Conservation (phyloP, 2,329 filamentous ascomycete species). For the Emmonsia crescens region DNA sequence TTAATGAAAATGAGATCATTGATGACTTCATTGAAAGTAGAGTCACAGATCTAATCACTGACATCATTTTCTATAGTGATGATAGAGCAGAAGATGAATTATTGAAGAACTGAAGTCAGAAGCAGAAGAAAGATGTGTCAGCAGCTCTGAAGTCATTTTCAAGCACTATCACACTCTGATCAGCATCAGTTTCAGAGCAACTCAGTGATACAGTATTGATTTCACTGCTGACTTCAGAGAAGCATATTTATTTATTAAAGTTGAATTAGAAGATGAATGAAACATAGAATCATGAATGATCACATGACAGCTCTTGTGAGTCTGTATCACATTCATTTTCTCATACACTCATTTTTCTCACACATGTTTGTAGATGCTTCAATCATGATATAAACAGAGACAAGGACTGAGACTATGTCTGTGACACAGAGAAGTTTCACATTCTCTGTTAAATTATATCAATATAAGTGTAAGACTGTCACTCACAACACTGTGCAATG, state of each 20-base stretch:
- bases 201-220: background rate
- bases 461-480: background rate
- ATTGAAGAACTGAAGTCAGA: background rate
- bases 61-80: background rate
- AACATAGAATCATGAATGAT: background rate
- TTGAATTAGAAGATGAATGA: background rate
- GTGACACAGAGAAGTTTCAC: background rate
- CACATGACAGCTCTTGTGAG: background rate
- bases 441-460: background rate
- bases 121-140: background rate
- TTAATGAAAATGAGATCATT: background rate
- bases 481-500: background rate
- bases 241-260: background rate
- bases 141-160: background rate
- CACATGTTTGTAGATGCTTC: background rate
- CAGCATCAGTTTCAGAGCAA: background rate
- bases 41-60: background rate
- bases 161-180: background rate
- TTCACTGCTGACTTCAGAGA: background rate
- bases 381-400: background rate
- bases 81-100: background rate
- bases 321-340: background rate
- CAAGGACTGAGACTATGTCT: background rate
- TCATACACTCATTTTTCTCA: background rate
- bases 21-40: background rate